Evolutionary conservation across 2,329 filamentous ascomycete species (phyloP).

Genomic region (Hypoxylon sp.): DNA sequence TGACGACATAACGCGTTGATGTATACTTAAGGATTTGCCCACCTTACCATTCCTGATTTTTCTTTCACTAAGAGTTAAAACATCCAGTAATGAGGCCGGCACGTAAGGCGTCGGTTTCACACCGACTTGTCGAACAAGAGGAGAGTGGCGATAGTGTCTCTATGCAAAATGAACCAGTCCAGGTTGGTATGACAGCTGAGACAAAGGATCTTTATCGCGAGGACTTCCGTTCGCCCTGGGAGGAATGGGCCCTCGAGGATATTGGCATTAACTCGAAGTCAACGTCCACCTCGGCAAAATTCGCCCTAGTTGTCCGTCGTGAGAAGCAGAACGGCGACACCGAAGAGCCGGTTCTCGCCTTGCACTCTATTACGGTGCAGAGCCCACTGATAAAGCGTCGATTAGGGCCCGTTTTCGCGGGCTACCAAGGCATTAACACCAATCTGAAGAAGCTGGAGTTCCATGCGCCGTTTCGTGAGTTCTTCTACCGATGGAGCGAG

Average conservation of each 20-base stretch:
- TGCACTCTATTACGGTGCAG: not conserved
- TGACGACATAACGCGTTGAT: too few species aligned
- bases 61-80: too few species aligned
- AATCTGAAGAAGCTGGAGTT: constrained; percentile 7
- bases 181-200: not conserved
- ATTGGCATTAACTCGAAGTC: not conserved
- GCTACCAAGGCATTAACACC: not conserved
- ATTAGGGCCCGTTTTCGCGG: not conserved
- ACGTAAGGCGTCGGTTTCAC: too few species aligned
- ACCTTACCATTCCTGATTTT: too few species aligned
- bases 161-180: not conserved
- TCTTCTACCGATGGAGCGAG: constrained; percentile 1
- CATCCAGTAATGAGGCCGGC: too few species aligned
- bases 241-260: not conserved
- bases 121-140: too few species aligned
- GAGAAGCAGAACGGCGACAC: not conserved
- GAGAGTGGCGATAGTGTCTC: not conserved
- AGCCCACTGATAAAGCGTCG: not conserved
- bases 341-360: not conserved
- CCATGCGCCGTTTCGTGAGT: not conserved
- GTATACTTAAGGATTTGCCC: too few species aligned
- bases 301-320: not conserved
- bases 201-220: not conserved
- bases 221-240: not conserved
- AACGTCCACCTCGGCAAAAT: not conserved